These are phyloP conservation scores for Euphorbia celastroides DNA, from an alignment of 441 rosid genomes.

Conservation along the genomic window DNA sequence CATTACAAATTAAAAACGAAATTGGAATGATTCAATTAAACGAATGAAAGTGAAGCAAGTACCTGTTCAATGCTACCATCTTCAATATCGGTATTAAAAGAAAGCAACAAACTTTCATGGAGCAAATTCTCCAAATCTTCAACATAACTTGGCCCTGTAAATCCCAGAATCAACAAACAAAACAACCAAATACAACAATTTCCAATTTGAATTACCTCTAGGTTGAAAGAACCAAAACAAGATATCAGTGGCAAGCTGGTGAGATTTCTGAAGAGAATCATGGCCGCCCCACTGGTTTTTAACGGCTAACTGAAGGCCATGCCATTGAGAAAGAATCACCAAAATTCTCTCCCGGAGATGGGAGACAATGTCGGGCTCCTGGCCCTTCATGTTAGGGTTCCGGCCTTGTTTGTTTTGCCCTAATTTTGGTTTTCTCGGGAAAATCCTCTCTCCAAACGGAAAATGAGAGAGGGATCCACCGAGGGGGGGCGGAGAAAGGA, in stretches of 20 bases:
- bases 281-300: constrained; percentile 72
- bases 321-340: constrained; percentile 53
- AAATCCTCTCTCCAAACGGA: constrained; percentile 6
- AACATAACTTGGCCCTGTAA: constrained; percentile 35
- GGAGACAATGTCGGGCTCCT: constrained; percentile 21
- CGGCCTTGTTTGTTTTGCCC: constrained; percentile 15
- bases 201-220: constrained; percentile 26
- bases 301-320: constrained; percentile 72
- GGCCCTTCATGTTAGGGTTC: constrained; percentile 10
- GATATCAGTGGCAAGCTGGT: constrained; percentile 43
- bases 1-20: too few relatives aligned
- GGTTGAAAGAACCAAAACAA: constrained; percentile 47
- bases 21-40: too few relatives aligned
- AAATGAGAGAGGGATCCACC: too few relatives aligned
- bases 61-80: constrained; percentile 54
- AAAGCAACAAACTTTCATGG: constrained; percentile 62
- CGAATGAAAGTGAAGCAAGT: too few relatives aligned
- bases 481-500: not conserved
- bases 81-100: constrained; percentile 75
- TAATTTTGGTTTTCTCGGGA: not conserved
- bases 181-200: too few relatives aligned
- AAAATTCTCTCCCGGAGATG: constrained; percentile 37
- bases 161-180: not conserved
- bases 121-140: constrained; percentile 71
- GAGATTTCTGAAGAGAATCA: constrained; percentile 52